These are phyloP conservation scores for Fusarium odoratissimum DNA, from an alignment of 2,329 filamentous ascomycete species.

Conservation along the genomic window DNA sequence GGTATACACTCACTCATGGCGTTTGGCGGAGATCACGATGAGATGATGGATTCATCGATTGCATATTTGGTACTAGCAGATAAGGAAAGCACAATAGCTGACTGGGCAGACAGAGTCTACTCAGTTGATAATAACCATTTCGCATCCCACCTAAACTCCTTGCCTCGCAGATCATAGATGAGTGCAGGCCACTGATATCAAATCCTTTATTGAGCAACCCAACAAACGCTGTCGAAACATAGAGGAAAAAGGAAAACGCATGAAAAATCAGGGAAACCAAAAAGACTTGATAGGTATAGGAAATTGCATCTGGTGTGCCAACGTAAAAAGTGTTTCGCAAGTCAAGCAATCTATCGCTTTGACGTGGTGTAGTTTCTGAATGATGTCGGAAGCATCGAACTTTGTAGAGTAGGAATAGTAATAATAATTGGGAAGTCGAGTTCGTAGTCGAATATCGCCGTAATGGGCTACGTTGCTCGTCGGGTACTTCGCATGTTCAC, in stretches of 20 bases:
- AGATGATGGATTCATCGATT: constrained; percentile 33
- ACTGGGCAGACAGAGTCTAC: background rate
- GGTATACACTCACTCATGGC: constrained; percentile 28
- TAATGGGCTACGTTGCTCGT: constrained; percentile 1
- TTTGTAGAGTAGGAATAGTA: background rate
- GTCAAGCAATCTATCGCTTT: constrained; percentile 4
- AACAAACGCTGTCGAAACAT: constrained; percentile 5
- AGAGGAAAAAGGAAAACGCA: constrained; percentile 8
- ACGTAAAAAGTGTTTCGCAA: background rate
- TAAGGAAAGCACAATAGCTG: constrained; percentile 20
- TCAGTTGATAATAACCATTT: constrained; percentile 37
- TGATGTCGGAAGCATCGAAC: background rate
- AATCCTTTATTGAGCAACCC: constrained; percentile 10
- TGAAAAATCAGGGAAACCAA: constrained; percentile 8
- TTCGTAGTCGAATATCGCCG: constrained; percentile 3
- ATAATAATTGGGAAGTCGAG: background rate
- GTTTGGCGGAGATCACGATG: constrained; percentile 25
- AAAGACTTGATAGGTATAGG: constrained; percentile 5
- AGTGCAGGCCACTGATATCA: constrained; percentile 15
- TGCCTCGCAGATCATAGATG: constrained; percentile 19
- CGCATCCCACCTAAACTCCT: constrained; percentile 37
- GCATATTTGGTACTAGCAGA: constrained; percentile 33
- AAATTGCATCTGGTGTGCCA: constrained; percentile 40
- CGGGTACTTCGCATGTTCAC: background rate
- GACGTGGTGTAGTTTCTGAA: background rate